Conservation (phyloP, 768 basidiomycete genomes). For the Trametes maxima region DNA sequence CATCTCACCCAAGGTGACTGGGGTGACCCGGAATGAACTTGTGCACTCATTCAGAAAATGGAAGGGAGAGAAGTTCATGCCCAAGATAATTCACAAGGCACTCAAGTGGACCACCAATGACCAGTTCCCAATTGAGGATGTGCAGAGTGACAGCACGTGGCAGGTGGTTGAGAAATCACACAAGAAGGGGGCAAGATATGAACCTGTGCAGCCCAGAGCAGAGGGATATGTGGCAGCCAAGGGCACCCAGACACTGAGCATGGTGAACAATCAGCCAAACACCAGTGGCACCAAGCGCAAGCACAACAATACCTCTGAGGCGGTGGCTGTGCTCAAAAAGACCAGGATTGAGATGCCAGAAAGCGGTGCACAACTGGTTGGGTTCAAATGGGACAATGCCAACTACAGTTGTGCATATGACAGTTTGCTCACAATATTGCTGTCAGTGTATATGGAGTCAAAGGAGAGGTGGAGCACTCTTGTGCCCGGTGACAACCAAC, state of each 20-base stretch:
- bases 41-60: too few species aligned
- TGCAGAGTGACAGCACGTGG: background rate
- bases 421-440: background rate
- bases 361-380: background rate
- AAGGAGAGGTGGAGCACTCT: too few species aligned
- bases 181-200: background rate
- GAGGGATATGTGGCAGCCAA: background rate
- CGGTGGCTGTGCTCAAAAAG: background rate
- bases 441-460: background rate
- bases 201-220: background rate
- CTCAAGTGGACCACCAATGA: background rate
- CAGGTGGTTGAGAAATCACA: background rate
- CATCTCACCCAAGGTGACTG: slow-evolving; percentile 18
- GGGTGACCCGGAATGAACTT: too few species aligned
- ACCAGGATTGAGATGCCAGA: background rate
- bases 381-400: background rate
- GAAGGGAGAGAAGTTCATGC: too few species aligned
- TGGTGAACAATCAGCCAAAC: background rate
- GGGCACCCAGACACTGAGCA: background rate
- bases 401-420: background rate
- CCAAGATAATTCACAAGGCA: too few species aligned
- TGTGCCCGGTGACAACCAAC: background rate
- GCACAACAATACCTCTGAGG: background rate
- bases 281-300: background rate
- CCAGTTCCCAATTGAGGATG: background rate